These are phyloP conservation scores for Carex scoparia DNA, from an alignment of 176 grass and related monocot genomes.

Conservation along the genomic window DNA sequence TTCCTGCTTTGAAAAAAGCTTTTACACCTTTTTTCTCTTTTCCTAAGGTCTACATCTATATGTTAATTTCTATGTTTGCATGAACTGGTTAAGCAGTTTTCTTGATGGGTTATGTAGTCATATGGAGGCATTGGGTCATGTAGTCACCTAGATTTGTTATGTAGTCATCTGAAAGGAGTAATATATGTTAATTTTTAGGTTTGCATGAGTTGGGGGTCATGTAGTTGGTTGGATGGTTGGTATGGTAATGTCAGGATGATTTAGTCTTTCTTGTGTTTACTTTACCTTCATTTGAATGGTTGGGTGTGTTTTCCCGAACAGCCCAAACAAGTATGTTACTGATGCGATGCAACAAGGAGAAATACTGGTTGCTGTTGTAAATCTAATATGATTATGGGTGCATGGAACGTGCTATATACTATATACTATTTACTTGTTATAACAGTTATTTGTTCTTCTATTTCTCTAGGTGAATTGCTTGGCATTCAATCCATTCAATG, in stretches of 20 bases:
- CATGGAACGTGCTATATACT: not conserved
- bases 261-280: slow-evolving; percentile 2
- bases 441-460: slow-evolving; percentile 1
- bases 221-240: not conserved
- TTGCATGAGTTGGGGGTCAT: not conserved
- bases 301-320: not conserved
- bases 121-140: not conserved
- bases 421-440: not conserved
- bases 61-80: not conserved
- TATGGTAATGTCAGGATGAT: not conserved
- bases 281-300: not conserved
- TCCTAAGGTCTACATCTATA: not conserved
- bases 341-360: not conserved
- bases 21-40: not conserved
- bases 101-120: not conserved
- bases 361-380: not conserved
- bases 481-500: slow-evolving; percentile 97
- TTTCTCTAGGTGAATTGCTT: slow-evolving; percentile 79
- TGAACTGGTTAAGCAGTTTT: not conserved
- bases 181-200: not conserved
- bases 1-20: slow-evolving; percentile 9
- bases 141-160: not conserved
- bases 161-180: not conserved
- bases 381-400: slow-evolving; percentile 9
- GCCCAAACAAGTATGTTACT: not conserved